Conservation (phyloP, 1,139 yeast genomes). For the Suhomyces terraborum region DNA sequence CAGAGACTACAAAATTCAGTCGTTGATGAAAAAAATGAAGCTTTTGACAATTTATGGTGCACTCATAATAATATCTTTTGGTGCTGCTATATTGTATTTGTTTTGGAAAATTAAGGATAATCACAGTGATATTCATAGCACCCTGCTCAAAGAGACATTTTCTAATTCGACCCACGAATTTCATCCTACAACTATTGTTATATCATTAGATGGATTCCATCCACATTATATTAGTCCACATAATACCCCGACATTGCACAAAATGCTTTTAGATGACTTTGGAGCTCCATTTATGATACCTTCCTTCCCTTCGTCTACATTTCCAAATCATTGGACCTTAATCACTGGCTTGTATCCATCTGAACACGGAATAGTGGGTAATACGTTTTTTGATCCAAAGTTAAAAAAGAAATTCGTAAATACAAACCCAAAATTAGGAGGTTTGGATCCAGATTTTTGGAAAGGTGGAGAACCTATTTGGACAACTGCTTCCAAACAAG, state of each 20-base stretch:
- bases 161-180: constrained; percentile 74
- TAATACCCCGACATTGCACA: constrained; percentile 71
- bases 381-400: constrained; percentile 71
- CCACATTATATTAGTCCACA: constrained; percentile 78
- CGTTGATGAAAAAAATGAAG: constrained; percentile 6
- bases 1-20: constrained; percentile 32
- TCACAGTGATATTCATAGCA: neutral
- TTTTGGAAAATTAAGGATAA: neutral
- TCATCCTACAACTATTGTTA: constrained; percentile 73
- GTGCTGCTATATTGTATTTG: constrained; percentile 13
- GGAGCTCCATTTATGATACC: constrained; percentile 87
- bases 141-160: constrained; percentile 23
- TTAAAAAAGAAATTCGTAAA: constrained; percentile 61
- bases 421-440: constrained; percentile 58
- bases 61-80: constrained; percentile 10
- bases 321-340: constrained; percentile 90
- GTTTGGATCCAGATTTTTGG: constrained; percentile 71
- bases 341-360: constrained; percentile 84
- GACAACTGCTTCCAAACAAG: constrained; percentile 72
- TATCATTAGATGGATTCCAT: constrained; percentile 87
- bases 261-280: constrained; percentile 52
- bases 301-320: constrained; percentile 84
- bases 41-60: constrained; percentile 13
- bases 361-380: constrained; percentile 86
- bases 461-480: constrained; percentile 85